phyloP scores from a whole-genome alignment of 257 asterid species.

The Solanum lycopersicoides region DNA sequence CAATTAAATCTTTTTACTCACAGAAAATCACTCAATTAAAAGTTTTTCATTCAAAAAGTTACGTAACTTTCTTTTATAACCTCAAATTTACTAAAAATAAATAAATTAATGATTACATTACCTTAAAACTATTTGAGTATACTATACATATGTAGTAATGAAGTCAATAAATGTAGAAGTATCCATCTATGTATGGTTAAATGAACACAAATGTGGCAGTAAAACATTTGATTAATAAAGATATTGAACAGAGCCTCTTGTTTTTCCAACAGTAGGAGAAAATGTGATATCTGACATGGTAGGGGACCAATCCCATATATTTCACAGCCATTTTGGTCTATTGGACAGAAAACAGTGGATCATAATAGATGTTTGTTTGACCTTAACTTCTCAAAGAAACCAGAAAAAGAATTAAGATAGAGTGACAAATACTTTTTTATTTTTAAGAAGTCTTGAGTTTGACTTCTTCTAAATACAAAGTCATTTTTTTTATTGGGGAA shows the following conservation, averaged over 20 bases:
- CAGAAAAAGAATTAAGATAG: no score
- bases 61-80: not conserved
- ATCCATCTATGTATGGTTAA: not conserved
- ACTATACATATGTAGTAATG: not conserved
- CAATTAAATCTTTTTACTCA: not conserved
- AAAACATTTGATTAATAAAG: not conserved
- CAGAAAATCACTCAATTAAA: no score
- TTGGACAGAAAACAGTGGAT: not conserved
- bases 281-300: not conserved
- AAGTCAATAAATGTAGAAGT: not conserved
- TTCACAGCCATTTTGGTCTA: not conserved
- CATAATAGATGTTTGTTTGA: not conserved
- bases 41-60: no score
- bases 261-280: not conserved
- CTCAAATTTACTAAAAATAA: no score
- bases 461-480: no score
- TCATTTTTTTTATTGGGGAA: no score
- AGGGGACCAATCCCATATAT: not conserved
- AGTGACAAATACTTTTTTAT: no score
- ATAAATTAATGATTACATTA: not conserved
- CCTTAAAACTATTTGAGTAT: not conserved
- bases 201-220: not conserved
- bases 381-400: not conserved
- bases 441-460: no score
- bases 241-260: not conserved